These are phyloP conservation scores for Aureobasidium uvarum DNA, from an alignment of 2,329 filamentous ascomycete species.

Conservation along the genomic window DNA sequence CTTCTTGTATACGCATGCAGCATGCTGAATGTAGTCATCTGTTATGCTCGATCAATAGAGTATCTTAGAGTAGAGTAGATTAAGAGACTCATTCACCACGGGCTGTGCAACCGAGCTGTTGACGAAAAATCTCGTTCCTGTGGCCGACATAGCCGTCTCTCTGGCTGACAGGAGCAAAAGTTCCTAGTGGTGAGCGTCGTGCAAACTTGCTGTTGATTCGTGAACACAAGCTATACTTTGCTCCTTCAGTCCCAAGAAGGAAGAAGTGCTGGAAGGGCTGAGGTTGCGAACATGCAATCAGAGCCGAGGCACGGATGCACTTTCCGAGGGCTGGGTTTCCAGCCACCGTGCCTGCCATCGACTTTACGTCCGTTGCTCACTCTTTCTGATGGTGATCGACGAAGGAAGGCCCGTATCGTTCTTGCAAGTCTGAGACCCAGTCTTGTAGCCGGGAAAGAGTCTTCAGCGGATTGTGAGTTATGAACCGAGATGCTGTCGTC, in stretches of 20 bases:
- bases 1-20: background rate
- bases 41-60: background rate
- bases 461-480: background rate
- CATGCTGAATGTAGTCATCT: background rate
- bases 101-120: background rate
- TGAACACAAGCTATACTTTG: background rate
- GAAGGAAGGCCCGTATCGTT: background rate
- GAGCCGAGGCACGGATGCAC: constrained; percentile 14
- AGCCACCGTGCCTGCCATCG: background rate
- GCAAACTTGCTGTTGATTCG: background rate
- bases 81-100: background rate
- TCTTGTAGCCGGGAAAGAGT: background rate
- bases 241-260: background rate
- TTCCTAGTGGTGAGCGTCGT: background rate
- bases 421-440: background rate
- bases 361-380: constrained; percentile 11
- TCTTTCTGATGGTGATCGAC: background rate
- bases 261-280: background rate
- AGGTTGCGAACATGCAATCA: background rate
- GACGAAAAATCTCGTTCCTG: background rate
- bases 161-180: background rate
- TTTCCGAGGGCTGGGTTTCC: background rate
- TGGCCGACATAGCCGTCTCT: background rate
- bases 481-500: background rate
- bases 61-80: background rate